These are phyloP conservation scores for Fusarium dlaminii DNA, from an alignment of 2,329 filamentous ascomycete genomes.

Conservation along the genomic window DNA sequence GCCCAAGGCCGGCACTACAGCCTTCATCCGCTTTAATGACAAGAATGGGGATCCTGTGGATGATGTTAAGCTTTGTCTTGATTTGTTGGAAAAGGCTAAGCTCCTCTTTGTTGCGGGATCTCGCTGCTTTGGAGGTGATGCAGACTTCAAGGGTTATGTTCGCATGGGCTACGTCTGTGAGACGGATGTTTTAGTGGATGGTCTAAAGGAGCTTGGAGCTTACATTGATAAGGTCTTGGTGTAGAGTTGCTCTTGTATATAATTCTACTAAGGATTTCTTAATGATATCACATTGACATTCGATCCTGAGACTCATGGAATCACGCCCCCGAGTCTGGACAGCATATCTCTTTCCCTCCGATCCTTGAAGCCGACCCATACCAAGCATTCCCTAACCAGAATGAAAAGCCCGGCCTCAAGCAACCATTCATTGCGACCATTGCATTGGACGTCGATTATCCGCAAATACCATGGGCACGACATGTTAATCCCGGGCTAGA, in stretches of 20 bases:
- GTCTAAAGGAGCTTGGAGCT: conserved; percentile 59
- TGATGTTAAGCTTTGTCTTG: conserved; percentile 74
- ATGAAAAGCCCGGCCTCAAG: not conserved
- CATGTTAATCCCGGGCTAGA: not conserved
- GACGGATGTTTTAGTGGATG: conserved; percentile 72
- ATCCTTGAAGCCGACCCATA: not conserved
- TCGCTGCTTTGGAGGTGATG: conserved; percentile 72
- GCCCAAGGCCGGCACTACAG: conserved; percentile 82
- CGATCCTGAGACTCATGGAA: not conserved
- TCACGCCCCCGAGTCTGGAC: not conserved
- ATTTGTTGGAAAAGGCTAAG: conserved; percentile 73
- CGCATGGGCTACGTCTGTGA: conserved; percentile 80
- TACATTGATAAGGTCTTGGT: conserved; percentile 47
- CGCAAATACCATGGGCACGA: not conserved
- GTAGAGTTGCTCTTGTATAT: not conserved
- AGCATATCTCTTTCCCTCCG: not conserved
- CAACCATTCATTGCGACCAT: not conserved
- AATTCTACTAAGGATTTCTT: no score
- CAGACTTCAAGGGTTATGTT: conserved; percentile 78
- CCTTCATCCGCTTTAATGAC: conserved; percentile 73
- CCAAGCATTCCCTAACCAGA: not conserved
- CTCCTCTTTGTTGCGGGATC: conserved; percentile 80
- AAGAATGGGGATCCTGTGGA: conserved; percentile 70
- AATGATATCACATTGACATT: not conserved
- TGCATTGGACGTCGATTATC: not conserved